These are phyloP conservation scores for Prototheca stagnorum DNA, from an alignment of 163 green algal genomes.

Conservation along the genomic window DNA sequence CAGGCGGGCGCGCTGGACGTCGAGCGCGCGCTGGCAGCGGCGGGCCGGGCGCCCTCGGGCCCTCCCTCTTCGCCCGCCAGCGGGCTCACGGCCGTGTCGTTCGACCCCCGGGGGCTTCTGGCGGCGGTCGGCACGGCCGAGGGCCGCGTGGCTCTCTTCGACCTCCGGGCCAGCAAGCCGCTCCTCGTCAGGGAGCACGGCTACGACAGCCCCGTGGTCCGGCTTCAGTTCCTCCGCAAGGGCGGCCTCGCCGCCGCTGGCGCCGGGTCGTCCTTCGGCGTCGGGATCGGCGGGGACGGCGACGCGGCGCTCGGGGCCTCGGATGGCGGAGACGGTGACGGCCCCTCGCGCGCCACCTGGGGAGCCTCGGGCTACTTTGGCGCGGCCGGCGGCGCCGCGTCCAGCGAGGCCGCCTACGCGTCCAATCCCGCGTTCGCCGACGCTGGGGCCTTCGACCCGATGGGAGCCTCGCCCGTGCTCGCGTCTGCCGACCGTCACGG, in stretches of 20 bases:
- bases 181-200: constrained; percentile 91
- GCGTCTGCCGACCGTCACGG: constrained; percentile 79
- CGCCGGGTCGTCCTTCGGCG: background rate
- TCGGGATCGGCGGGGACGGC: too few relatives aligned
- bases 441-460: too few relatives aligned
- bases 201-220: constrained; percentile 71
- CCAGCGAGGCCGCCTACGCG: too few relatives aligned
- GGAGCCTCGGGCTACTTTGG: too few relatives aligned
- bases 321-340: too few relatives aligned
- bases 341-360: too few relatives aligned
- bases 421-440: too few relatives aligned
- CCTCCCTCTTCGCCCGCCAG: too few relatives aligned
- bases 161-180: constrained; percentile 65
- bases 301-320: too few relatives aligned
- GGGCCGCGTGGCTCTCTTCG: constrained; percentile 81
- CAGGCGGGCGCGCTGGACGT: constrained; percentile 46
- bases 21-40: constrained; percentile 35
- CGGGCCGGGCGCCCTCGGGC: constrained; percentile 33
- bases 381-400: too few relatives aligned
- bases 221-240: constrained; percentile 87
- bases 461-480: too few relatives aligned
- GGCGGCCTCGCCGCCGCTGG: background rate
- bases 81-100: constrained; percentile 79
- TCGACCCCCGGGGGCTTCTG: constrained; percentile 63
- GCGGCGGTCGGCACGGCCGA: constrained; percentile 72